Evolutionary conservation across 83 land plant species (phyloP), one percentile per base, ranked within the genome.

Genomic region (Diphasiastrum complanatum): DNA sequence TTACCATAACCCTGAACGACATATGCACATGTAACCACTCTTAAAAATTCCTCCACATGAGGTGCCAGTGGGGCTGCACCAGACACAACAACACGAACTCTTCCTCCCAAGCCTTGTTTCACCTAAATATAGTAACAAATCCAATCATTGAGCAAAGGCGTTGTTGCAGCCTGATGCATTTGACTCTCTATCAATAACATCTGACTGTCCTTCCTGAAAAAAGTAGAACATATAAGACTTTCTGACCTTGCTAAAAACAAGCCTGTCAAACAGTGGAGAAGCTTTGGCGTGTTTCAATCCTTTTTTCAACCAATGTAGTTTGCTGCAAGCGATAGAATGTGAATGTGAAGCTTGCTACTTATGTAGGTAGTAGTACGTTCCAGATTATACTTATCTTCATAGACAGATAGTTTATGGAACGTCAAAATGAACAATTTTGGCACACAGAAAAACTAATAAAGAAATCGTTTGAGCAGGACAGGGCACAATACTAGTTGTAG

Each of bases 1-100:
- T 46, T 81, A 93, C 99, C 99, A 83, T 93, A 93, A 76, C 99
- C 99, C 76, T 93, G 99, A 18, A 81, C 53, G 32, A 93, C 47
- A 41, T 69, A 74, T 37, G 89, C 68, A 58, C 99, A 81, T 29
- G 75, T 76, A 11, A 87, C 75, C 49, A 89, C 91, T 47, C 99
- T 76, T 51, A 93, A 46, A 63, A 89, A 93, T 51, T 93, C 99
- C 69, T 93, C 99, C n/a, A 93, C 80, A 66, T 93, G 86, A 37
- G 45, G 68, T 6, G 96, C 75, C 40, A 93, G 77, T 41, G 99
- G 99, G 52, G 99, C 99, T 33, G 91, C 96, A 54, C 99, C 99
- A 63, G 96, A 85, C 32, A 93, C 22, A 46, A 93, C 54, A 2
- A 89, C 35, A 18, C 87, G 87, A 16, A 85, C 84, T 38, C 76